phyloP scores from a whole-genome alignment of 495 filamentous ascomycete species.

The Aspergillus cavernicola region DNA sequence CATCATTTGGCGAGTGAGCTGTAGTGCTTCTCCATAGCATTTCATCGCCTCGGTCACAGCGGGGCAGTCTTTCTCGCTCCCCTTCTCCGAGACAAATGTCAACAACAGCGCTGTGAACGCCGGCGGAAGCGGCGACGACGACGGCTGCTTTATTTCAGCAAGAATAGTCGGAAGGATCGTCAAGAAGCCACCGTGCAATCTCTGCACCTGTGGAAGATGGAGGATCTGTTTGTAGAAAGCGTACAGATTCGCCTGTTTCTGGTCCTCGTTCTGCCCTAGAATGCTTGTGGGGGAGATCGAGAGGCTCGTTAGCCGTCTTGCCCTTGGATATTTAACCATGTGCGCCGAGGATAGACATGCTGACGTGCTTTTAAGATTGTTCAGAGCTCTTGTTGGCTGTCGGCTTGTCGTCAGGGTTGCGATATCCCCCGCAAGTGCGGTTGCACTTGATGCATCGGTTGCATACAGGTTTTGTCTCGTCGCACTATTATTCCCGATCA shows the following conservation, averaged over 20 bases:
- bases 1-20: slow-evolving; percentile 3
- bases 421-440: slow-evolving; percentile 5
- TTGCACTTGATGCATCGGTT: slow-evolving; percentile 5
- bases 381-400: background rate
- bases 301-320: background rate
- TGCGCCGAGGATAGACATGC: background rate
- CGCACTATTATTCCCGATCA: background rate
- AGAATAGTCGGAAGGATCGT: slow-evolving; percentile 1
- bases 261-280: background rate
- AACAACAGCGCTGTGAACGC: slow-evolving; percentile 3
- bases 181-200: background rate
- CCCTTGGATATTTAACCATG: background rate
- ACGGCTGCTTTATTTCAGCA: background rate
- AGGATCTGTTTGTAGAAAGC: background rate
- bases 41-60: background rate
- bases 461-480: slow-evolving; percentile 3
- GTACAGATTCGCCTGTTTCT: background rate
- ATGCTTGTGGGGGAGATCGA: background rate
- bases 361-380: background rate
- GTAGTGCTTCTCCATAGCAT: slow-evolving; percentile 3
- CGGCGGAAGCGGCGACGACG: background rate
- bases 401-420: background rate
- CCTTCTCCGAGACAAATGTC: background rate
- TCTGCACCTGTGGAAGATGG: slow-evolving; percentile 2
- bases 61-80: background rate